Evolutionary conservation across 208 protist genomes (phyloP).

Genomic region (Wallacemonas sp.): DNA sequence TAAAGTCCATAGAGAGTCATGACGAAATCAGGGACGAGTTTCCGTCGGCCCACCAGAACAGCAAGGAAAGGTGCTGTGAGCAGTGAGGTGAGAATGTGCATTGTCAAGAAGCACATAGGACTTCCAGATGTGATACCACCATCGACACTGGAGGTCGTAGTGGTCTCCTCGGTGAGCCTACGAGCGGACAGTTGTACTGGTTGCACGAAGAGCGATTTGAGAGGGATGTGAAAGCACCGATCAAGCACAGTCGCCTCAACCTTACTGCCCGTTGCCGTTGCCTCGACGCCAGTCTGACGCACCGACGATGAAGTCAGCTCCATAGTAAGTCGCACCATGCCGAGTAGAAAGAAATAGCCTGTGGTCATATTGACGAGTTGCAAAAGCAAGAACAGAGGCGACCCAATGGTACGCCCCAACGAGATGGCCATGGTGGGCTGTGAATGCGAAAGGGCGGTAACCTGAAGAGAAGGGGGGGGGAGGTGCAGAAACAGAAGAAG

Average conservation of each 20-base stretch:
- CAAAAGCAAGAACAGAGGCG: constrained; percentile 26
- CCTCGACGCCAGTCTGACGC: not conserved
- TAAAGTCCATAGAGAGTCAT: constrained; percentile 74
- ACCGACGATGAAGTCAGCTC: not conserved
- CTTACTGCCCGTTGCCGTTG: too few relatives aligned
- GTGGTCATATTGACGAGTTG: constrained; percentile 43
- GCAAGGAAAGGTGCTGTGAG: constrained; percentile 52
- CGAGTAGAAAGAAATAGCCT: constrained; percentile 27
- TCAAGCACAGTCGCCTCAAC: not conserved
- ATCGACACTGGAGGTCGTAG: not conserved
- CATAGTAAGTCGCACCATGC: constrained; percentile 4
- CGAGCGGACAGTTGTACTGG: constrained; percentile 13
- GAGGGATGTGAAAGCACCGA: constrained; percentile 53
- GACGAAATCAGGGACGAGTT: constrained; percentile 80
- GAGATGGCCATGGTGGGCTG: constrained; percentile 48
- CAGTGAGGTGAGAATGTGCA: constrained; percentile 56
- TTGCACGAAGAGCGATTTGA: constrained; percentile 44
- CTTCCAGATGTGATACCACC: not conserved
- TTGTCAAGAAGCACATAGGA: constrained; percentile 39
- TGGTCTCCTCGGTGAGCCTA: not conserved
- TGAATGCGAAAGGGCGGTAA: constrained; percentile 12
- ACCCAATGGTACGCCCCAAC: constrained; percentile 47
- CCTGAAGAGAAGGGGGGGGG: not conserved
- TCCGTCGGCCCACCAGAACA: constrained; percentile 65
- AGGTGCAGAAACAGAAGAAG: not conserved